Percentiles rank a stretch among this genome's conserved stretches.
Evolutionary conservation across 2,329 filamentous ascomycete genomes (phyloP).

Genomic region (Stenocarpella maydis): DNA sequence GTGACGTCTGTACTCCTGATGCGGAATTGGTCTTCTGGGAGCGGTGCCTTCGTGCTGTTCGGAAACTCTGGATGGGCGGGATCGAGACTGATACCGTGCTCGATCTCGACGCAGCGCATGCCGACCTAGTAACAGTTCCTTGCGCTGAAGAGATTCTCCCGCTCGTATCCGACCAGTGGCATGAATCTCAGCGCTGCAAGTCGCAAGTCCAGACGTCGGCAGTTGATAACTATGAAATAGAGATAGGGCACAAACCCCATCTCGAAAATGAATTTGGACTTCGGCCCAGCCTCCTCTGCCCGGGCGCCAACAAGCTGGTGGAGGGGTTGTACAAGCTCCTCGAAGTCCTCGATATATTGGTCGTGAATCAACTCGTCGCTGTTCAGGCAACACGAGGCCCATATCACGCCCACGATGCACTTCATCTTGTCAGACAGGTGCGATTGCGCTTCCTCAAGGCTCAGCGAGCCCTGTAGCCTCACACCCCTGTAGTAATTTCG

Average conservation of each 20-base stretch:
- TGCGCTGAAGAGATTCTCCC: conserved; percentile 52
- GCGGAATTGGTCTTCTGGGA: conserved; percentile 24
- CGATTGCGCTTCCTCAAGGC: neutral
- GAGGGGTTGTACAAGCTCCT: conserved; percentile 48
- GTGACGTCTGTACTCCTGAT: conserved; percentile 23
- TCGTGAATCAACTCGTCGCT: conserved; percentile 47
- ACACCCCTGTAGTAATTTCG: neutral
- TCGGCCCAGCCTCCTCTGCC: conserved; percentile 33
- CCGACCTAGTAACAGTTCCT: conserved; percentile 45
- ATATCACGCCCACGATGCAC: conserved; percentile 45
- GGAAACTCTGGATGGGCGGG: conserved; percentile 16
- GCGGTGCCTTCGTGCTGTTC: neutral
- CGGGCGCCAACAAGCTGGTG: conserved; percentile 28
- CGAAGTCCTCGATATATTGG: conserved; percentile 46
- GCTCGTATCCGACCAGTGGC: conserved; percentile 41
- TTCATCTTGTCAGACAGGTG: conserved; percentile 43
- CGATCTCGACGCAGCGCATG: conserved; percentile 44
- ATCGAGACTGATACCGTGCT: conserved; percentile 44
- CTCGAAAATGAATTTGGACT: conserved; percentile 50
- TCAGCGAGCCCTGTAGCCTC: neutral
- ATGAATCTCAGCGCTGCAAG: conserved; percentile 50
- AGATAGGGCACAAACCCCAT: conserved; percentile 52
- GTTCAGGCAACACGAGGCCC: conserved; percentile 45
- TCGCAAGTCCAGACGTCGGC: conserved; percentile 51
- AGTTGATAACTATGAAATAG: conserved; percentile 51